Evolutionary conservation across 1,284 basidiomycete species (phyloP), one percentile per base, ranked within the genome.

Genomic region (Thelephora terrestris): DNA sequence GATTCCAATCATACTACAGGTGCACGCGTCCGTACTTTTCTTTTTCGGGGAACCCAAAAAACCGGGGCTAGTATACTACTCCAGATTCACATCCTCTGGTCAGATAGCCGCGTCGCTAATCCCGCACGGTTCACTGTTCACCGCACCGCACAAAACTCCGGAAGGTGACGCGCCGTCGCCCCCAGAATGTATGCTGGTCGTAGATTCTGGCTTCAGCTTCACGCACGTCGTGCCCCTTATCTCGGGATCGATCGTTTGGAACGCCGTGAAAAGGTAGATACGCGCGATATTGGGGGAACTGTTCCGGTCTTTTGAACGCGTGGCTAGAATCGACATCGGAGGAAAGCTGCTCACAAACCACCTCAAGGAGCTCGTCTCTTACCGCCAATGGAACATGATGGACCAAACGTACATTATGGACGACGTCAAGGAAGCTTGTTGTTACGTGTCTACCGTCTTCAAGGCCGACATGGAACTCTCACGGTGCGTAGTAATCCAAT

Each of bases 321-420:
- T 23, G 35, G 45, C 12, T 59, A 93, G 93, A 55, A 79, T 97
- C 60, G 91, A 96, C 57, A 79, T 96, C 24, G 93, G 93, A 46
- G 94, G 94, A 46, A 96, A 96, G 66, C 73, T 97, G 12, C 66
- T 98, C 49, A 97, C 94, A 23, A 97, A 96, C 66, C 87, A 95
- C 47, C 75, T 98, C 32, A 96, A 97, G 60, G 90, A 94, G 61
- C 75, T 93, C 45, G 79, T 95, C 10, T 95, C 91, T 10, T 97
- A 91, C 64, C 81, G 91, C 27, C 94, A 98, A 61, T 95, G 91
- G 87, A 92, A 97, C 64, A 91, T 97, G 88, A 92, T 93, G 80
- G 92, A 97, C 61, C 88, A 96, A 67, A 92, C 90, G 1, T 80
- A 86, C 64, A 85, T 97, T 58, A 85, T 96, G 67, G 92, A 93